Evolutionary conservation across 805 yeast species (phyloP).

Genomic region (Cephaloascus fragrans): DNA sequence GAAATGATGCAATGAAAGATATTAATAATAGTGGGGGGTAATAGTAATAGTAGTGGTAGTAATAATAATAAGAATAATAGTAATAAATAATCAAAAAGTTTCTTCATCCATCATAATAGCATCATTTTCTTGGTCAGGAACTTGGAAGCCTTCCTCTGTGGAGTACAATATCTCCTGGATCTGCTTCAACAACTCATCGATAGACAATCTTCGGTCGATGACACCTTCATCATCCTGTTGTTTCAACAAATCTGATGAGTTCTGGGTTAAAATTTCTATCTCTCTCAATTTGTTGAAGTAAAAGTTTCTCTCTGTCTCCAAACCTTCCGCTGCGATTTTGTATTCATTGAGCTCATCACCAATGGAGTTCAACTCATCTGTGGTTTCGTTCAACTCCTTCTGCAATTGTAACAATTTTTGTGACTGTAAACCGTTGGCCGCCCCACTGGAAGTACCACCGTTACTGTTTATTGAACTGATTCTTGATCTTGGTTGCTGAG

Average conservation of each 20-base stretch:
- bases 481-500: slow-evolving; percentile 1
- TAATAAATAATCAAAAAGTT: slow-evolving; percentile 3
- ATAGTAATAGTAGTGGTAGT: no score
- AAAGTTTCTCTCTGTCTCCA: slow-evolving; percentile 80
- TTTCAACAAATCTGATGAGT: slow-evolving; percentile 14
- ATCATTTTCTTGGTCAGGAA: slow-evolving; percentile 22
- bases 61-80: no score
- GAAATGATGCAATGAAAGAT: no score
- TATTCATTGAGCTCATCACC: slow-evolving; percentile 48
- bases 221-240: slow-evolving; percentile 9
- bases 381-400: slow-evolving; percentile 38
- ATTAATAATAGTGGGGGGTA: no score
- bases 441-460: not conserved
- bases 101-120: slow-evolving; percentile 7
- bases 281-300: slow-evolving; percentile 85
- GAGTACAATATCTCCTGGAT: slow-evolving; percentile 71
- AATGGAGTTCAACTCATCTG: slow-evolving; percentile 24
- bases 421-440: not conserved
- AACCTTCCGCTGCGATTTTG: slow-evolving; percentile 48
- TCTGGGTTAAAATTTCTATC: slow-evolving; percentile 72
- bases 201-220: slow-evolving; percentile 5
- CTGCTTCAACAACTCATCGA: slow-evolving; percentile 39
- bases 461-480: slow-evolving; percentile 3
- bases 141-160: slow-evolving; percentile 73
- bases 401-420: slow-evolving; percentile 10